Evolutionary conservation across 2,329 filamentous ascomycete genomes (phyloP), one percentile per base, ranked within the genome.

Genomic region (Fusarium virguliforme): DNA sequence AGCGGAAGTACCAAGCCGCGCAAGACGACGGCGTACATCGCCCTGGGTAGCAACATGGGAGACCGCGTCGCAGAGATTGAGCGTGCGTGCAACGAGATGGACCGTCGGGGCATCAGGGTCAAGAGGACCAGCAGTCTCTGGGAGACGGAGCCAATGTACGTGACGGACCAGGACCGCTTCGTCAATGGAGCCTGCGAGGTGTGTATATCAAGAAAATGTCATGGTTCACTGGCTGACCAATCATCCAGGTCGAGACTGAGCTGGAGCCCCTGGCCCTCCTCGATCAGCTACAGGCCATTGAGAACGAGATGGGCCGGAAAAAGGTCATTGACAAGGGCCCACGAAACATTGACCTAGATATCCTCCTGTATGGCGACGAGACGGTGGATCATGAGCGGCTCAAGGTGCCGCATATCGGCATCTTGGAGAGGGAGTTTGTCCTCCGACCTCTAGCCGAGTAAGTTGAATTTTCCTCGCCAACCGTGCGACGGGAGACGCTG

Each of bases 101-200:
- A 93, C 70, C 83, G 85, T 48, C 85, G 89, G 24, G 90, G 90
- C 35, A 94, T 98, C 77, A 88, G 83, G 59, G 88, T 99, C 40
- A 87, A 89, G 76, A 87, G 91, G 75, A 97, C 95, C 0, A 98
- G 95, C 80, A 92, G 90, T 67, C 85, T 99, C 4, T 99, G 96
- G 88, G 94, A 98, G 83, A 99, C 95, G 4, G 90, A 94, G 75
- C 94, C 96, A 24, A 99, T 99, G 96, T 99, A 99, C 81, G 92
- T 98, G 70, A 84, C 92, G 69, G 92, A 98, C 70, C 96, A 99
- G 80, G 90, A 91, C 69, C 88, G 89, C 32, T 99, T 99, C 78
- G 84, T 98, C 53, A 99, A 99, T 79, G 96, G 94, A 22, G 95
- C 91, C 63, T 97, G 94, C 80, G 93, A 97, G 90, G 94, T 97